Evolutionary conservation across 2,329 filamentous ascomycete species (phyloP), one percentile per base, ranked within the genome.

Genomic region (Aspergillus carbonarius): DNA sequence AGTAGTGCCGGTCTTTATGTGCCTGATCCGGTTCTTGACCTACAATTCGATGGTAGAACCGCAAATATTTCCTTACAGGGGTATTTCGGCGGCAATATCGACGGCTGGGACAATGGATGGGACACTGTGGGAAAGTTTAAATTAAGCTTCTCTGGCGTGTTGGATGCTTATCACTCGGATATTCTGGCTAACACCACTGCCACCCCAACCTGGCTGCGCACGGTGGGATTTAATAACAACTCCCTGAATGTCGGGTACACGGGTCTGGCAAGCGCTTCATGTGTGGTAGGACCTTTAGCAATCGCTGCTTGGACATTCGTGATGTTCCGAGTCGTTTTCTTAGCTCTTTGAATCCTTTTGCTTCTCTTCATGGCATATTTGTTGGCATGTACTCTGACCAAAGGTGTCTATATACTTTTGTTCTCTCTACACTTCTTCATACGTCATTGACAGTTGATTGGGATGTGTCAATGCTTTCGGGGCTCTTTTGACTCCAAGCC

Each of bases 141-240:
- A 60, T 30, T 59, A 34, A 20, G 59, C 27, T 61, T 60, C 34
- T 37, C 35, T 2, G 60, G 58, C 6, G 50, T 59, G 27, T 32
- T 61, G 23, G 60, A 65, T 56, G 20, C 25, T 5, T 65, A 64
- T 54, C 60, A 65, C 46, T 65, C 63, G 4, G 63, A 64, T 57
- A 37, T 59, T 9, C 51, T 65, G 8, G 44, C 25, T 4, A 58
- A 59, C 4, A 54, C 42, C 25, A 61, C 54, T 5, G 52, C 48
- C 6, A 55, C 30, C 6, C 63, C 56, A 4, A 49, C 27, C 2
- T 64, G 63, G 63, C 48, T 61, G 2, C 47, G 58, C 35, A 64
- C 62, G 6, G 62, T 64, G 23, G 59, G 61, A 5, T 63, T 58
- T 49, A 52, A 58, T 6, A 66, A 63, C 35, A 63, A 65, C 50